Base-by-base conservation (phyloP, 495 filamentous ascomycete species). In the Penicillium bovifimosum region DNA sequence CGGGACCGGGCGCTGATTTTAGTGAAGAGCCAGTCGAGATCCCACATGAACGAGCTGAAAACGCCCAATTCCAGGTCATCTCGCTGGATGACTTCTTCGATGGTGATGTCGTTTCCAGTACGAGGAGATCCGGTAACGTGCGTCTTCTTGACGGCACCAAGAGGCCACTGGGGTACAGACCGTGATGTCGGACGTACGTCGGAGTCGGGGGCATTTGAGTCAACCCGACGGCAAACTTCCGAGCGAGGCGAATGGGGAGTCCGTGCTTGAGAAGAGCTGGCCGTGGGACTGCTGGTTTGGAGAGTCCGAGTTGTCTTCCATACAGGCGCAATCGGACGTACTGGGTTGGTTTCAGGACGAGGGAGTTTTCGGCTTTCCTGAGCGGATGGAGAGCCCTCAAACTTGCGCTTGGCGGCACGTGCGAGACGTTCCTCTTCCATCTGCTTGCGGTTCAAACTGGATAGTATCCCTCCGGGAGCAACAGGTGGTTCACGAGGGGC, bases 401-500 rank as follows among this genome's bases (percentile, higher is more conserved):
- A 69, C 64, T 86, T 83, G 52, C 84, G 74, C 57, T 87, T 86
- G 16, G 72, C 67, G 5, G 79, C 52, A 33, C 91, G 78, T 14
- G 84, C 85, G 8, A 96, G 76, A 17, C 92, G 80, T 59, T 95
- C 92, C 60, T 84, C 72, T 57, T 97, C 92, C 89, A 96, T 93
- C 53, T 84, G 76, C 64, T 86, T 87, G 9, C 91, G 80, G 66
- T 95, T 78, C 0, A 91, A 65, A 0, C 81, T 83, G 3, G 76
- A 46, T 0, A 81, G 36, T 5, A 9, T 9, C 1, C 73, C 63
- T 9, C 20, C 20, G 20, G 66, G 44, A 1, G 45, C 27, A 9
- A 26, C 43, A 11, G 44, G 6, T n/a, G 32, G 16, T 1, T n/a
- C 45, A 14, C 5, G 32, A 3, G 31, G 14, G 26, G 16, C 14